A percentile compares a stretch with the other conserved stretches of the same genome.
phyloP scores from a whole-genome alignment of 208 protist genomes.

The Blastocrithidia nonstop region DNA sequence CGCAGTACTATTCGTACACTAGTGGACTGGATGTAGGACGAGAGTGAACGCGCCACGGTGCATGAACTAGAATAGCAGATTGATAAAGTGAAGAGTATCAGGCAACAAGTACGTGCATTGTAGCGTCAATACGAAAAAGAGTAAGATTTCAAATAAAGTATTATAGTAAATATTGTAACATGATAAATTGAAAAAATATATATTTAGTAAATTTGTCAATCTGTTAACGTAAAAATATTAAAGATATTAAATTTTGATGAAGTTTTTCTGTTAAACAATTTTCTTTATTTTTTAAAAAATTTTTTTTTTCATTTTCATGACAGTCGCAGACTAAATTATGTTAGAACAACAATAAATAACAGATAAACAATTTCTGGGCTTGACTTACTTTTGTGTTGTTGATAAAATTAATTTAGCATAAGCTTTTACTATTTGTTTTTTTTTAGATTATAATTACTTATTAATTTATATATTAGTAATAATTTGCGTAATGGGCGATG shows the following conservation, averaged over 20 bases:
- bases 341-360: neutral
- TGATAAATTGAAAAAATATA: neutral
- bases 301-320: neutral
- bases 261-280: neutral
- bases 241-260: slow-evolving; percentile 4
- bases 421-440: no score
- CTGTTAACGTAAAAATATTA: slow-evolving; percentile 5
- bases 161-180: slow-evolving; percentile 1
- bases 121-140: neutral
- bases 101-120: slow-evolving; percentile 5
- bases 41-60: slow-evolving; percentile 16
- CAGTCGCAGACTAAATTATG: neutral
- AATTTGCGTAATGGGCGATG: no score
- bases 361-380: no score
- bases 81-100: neutral
- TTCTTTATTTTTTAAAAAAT: neutral
- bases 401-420: no score
- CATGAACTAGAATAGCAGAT: slow-evolving; percentile 15
- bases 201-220: slow-evolving; percentile 1
- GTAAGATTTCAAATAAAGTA: neutral
- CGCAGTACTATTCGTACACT: slow-evolving; percentile 23
- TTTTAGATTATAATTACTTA: no score
- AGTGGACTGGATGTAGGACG: slow-evolving; percentile 35
- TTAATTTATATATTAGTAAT: no score
- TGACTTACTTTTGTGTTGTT: no score